Evolutionary conservation across 2,329 filamentous ascomycete genomes (phyloP), one percentile per base, ranked within the genome.

Genomic region (Fusarium sp.): DNA sequence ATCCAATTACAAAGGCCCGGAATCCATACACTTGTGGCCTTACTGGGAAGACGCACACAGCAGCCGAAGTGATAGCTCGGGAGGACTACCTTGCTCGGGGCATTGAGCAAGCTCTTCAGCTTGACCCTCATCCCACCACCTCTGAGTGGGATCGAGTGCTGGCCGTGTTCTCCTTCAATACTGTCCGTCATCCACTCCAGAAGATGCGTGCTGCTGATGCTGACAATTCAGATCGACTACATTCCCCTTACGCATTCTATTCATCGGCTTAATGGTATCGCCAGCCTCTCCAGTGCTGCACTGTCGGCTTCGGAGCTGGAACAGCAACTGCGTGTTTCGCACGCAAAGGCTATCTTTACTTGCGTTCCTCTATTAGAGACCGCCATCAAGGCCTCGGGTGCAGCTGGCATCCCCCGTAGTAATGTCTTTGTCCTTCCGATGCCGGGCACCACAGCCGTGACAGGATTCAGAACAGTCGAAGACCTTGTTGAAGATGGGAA

Each of bases 61-160:
- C 82, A 6, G 64, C 78, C 21, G 84, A 94, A 62, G 82, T 92
- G 23, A 84, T 82, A 43, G 79, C 87, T 39, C 82, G 90, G 9
- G 84, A 89, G 5, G 88, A 92, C 29, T 79, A 79, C 47, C 80
- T 95, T 15, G 83, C 91, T 4, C 25, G 83, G 87, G 54, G 88
- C 82, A 23, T 77, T 93, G 32, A 82, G 7, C 25, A 37, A 83
- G 38, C 86, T 88, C 71, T 91, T 59, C 86, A 84, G 31, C 91
- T 90, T 81, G 74, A 82, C 33, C 86, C 88, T 2, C 89, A 90
- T 59, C 73, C 84, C 41, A 90, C 88, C 3, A 90, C 88, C 3
- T 84, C 85, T 0, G 90, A 93, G 71, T 95, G 89, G 88, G 91
- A 95, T 68, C 93, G 93, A 72, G 89, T 93, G 19, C 79, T 91